Base-by-base conservation (phyloP, 768 basidiomycete genomes). In the Auricularia auricula-judae region DNA sequence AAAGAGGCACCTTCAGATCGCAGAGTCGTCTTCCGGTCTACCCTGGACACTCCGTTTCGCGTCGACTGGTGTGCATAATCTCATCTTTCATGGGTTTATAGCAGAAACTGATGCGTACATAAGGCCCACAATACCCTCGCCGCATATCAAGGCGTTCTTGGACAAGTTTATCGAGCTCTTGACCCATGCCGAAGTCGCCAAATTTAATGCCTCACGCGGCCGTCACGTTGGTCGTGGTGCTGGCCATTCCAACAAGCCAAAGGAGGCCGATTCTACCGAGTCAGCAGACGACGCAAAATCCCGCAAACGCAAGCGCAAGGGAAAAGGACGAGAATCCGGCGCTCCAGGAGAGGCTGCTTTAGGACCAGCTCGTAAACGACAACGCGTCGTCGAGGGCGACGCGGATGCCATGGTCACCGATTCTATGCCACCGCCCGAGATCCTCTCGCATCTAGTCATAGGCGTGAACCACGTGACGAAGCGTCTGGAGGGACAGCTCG, bases 401-500 rank as follows among this genome's bases (percentile, higher is more conserved):
- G 10, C 7, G 5, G 47, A 16, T 18, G 10, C 47, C 39, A 51
- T 16, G 47, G 47, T 34, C 56, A 29, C 23, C 10, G 56, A 54
- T 29, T 29, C 63, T 11, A 42, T 65, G 33, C 65, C 68, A 10
- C 64, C 72, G 10, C 84, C 84, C 2, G 44, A 67, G 3, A 71
- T 86, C 36, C 71, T 84, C 23, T 67, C 75, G 10, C 82, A 86
- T 71, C 65, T 87, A 39, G 72, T 78, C 10, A 70, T 86, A 59
- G 92, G 92, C n/a, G 86, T 93, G 66, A 94, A 93, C 69, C 78
- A 84, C 69, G 88, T 93, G 14, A 91, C 91, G 0, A 86, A 83
- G 72, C 77, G 78, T 35, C 78, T 95, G 12, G 92, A 95, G 73
- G 67, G 60, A 1, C 84, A 88, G 68, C 75, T 82, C 72, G 66